Evolutionary conservation across 352 stramenopile genomes (phyloP).

Genomic region (Phytophthora multivora): DNA sequence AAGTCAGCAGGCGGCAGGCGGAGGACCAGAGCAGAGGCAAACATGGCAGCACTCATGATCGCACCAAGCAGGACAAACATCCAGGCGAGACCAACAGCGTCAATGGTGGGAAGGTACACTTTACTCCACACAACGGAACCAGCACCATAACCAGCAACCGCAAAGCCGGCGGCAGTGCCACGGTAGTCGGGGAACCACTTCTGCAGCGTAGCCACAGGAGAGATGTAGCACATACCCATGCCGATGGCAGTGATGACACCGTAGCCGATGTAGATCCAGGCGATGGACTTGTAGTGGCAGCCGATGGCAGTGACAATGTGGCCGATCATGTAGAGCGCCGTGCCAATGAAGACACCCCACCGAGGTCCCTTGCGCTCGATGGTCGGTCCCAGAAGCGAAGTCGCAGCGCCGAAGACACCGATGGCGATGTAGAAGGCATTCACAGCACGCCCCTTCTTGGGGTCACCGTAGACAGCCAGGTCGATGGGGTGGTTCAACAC

Average conservation of each 20-base stretch:
- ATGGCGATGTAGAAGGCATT: slow-evolving; percentile 77
- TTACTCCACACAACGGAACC: slow-evolving; percentile 70
- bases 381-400: slow-evolving; percentile 58
- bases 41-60: slow-evolving; percentile 52
- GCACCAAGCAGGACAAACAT: slow-evolving; percentile 59
- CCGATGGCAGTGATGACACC: slow-evolving; percentile 66
- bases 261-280: slow-evolving; percentile 68
- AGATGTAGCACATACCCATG: slow-evolving; percentile 71
- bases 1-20: slow-evolving; percentile 53
- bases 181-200: slow-evolving; percentile 84
- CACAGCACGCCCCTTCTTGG: slow-evolving; percentile 52
- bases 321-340: slow-evolving; percentile 49
- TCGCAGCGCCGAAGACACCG: slow-evolving; percentile 57
- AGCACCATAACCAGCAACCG: slow-evolving; percentile 62
- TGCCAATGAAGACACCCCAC: slow-evolving; percentile 48
- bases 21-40: slow-evolving; percentile 46
- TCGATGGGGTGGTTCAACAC: slow-evolving; percentile 75
- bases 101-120: slow-evolving; percentile 56
- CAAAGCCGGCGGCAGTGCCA: slow-evolving; percentile 67
- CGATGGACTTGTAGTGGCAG: slow-evolving; percentile 58
- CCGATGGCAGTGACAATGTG: slow-evolving; percentile 62
- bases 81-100: slow-evolving; percentile 48
- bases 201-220: slow-evolving; percentile 60
- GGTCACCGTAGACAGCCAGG: slow-evolving; percentile 51
- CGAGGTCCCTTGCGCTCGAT: slow-evolving; percentile 65